Conservation (phyloP, 441 rosid species). For the Pelargonium myrrhifolium region DNA sequence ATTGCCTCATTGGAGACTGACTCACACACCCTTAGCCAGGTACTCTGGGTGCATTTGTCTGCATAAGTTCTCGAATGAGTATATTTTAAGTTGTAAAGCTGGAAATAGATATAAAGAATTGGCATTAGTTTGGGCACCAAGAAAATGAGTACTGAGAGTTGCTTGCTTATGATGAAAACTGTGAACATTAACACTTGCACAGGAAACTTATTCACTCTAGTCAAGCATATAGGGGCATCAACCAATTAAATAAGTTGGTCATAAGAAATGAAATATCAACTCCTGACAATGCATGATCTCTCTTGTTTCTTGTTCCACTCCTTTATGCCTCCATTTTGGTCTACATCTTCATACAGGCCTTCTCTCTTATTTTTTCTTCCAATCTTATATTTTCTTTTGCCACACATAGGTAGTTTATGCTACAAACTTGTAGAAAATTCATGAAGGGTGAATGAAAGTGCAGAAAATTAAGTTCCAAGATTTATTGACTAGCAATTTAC, state of each 20-base stretch:
- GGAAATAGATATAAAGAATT: not conserved
- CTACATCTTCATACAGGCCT: too few species aligned
- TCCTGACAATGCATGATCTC: too few species aligned
- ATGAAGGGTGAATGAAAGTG: not conserved
- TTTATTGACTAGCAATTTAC: too few species aligned
- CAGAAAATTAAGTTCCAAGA: too few species aligned
- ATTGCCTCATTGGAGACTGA: slow-evolving; percentile 48
- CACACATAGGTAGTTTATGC: not conserved
- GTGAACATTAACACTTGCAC: not conserved
- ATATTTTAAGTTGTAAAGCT: not conserved
- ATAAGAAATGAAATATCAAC: too few species aligned
- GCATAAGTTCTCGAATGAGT: not conserved
- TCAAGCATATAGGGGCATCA: too few species aligned
- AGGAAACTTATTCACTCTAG: not conserved
- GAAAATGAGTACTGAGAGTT: not conserved
- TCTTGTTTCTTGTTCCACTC: too few species aligned
- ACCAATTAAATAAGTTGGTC: too few species aligned
- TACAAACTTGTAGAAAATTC: not conserved
- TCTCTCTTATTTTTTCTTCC: not conserved
- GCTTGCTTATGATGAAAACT: not conserved
- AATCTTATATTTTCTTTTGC: not conserved
- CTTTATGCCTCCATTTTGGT: too few species aligned
- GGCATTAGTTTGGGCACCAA: not conserved
- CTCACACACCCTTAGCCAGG: slow-evolving; percentile 54
- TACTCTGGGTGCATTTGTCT: slow-evolving; percentile 2